Evolutionary conservation across 768 basidiomycete species (phyloP).

Genomic region (Suillus americanus): DNA sequence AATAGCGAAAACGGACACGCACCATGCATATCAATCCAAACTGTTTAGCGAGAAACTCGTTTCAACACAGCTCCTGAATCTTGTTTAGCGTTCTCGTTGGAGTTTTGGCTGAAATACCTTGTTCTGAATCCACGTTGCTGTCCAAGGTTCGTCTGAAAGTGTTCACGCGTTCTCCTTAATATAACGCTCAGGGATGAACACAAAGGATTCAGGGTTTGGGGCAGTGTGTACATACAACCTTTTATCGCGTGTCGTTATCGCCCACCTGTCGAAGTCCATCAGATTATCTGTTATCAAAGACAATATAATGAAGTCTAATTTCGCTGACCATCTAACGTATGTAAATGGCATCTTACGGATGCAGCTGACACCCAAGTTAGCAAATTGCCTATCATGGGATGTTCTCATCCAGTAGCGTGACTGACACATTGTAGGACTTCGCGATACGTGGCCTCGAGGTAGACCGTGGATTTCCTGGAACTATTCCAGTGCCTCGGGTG

Average conservation of each 20-base stretch:
- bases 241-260: constrained; percentile 25
- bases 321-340: neutral
- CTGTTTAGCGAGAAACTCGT: constrained; percentile 26
- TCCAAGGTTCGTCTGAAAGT: constrained; percentile 18
- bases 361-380: constrained; percentile 13
- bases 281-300: constrained; percentile 8
- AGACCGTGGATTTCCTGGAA: constrained; percentile 20
- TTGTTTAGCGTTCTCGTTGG: neutral
- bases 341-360: neutral
- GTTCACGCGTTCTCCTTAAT: constrained; percentile 14
- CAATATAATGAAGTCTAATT: constrained; percentile 8
- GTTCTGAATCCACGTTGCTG: constrained; percentile 24
- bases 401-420: constrained; percentile 20
- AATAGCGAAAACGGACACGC: constrained; percentile 22
- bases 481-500: constrained; percentile 14
- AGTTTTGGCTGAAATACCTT: neutral
- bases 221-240: constrained; percentile 7
- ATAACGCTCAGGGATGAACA: constrained; percentile 23
- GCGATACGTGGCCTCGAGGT: constrained; percentile 23
- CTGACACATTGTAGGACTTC: constrained; percentile 23
- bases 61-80: constrained; percentile 24
- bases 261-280: constrained; percentile 15
- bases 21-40: constrained; percentile 27
- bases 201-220: constrained; percentile 15
- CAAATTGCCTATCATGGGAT: constrained; percentile 7